These are phyloP conservation scores for Penicillium flavigenum DNA, from an alignment of 495 filamentous ascomycete genomes.

Conservation along the genomic window DNA sequence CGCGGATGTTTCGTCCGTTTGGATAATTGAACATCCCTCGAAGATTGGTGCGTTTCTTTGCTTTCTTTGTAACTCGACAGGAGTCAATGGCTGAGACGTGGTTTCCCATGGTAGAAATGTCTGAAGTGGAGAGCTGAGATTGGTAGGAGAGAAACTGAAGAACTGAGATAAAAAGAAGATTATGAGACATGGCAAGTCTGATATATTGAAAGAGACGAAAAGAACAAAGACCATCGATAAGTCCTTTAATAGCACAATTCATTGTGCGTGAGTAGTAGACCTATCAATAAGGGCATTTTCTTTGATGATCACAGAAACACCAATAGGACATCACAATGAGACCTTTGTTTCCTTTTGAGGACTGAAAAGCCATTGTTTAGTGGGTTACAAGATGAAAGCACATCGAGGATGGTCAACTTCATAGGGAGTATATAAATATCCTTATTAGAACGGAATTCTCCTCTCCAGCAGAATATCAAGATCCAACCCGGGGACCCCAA, in stretches of 20 bases:
- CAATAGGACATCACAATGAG: not conserved
- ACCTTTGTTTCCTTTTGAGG: not conserved
- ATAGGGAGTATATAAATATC: not conserved
- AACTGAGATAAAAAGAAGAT: not conserved
- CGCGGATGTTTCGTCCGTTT: not conserved
- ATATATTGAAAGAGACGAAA: not conserved
- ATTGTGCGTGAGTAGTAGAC: not conserved
- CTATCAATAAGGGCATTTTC: not conserved
- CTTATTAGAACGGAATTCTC: not conserved
- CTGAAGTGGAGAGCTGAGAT: not conserved
- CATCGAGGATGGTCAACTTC: not conserved
- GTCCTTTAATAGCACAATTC: not conserved
- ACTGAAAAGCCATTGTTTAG: not conserved
- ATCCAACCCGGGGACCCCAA: not conserved
- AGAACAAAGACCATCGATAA: not conserved
- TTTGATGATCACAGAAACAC: not conserved
- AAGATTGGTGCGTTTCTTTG: not conserved
- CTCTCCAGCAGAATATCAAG: not conserved
- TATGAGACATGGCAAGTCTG: not conserved
- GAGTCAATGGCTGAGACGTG: not conserved
- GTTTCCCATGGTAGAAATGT: not conserved
- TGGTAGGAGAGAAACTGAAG: not conserved
- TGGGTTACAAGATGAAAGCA: not conserved
- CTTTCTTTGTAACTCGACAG: not conserved
- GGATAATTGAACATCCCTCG: slow-evolving; percentile 3